Conservation (phyloP, 2,329 filamentous ascomycete species). For the Rachicladosporium sp. region DNA sequence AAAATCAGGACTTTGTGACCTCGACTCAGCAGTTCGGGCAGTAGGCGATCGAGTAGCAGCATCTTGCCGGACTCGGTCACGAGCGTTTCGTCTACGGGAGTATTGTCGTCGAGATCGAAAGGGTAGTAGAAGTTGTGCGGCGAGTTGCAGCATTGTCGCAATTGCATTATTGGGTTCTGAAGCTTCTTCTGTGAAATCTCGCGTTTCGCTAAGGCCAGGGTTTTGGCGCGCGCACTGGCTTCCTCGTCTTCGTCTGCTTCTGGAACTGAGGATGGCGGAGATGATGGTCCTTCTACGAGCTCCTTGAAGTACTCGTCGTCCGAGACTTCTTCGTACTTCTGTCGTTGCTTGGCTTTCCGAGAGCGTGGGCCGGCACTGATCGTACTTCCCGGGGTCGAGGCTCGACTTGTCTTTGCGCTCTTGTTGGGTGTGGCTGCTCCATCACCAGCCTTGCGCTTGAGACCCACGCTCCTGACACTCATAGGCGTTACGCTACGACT, state of each 20-base stretch:
- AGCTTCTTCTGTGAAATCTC: conserved; percentile 86
- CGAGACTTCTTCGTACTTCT: conserved; percentile 56
- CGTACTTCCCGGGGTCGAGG: conserved; percentile 56
- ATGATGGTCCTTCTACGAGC: conserved; percentile 46
- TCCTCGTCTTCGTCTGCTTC: conserved; percentile 38
- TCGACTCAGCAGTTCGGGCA: conserved; percentile 59
- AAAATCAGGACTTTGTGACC: conserved; percentile 92
- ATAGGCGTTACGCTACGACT: conserved; percentile 38
- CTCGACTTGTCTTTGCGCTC: conserved; percentile 60
- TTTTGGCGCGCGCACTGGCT: conserved; percentile 53
- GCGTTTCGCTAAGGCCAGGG: conserved; percentile 66
- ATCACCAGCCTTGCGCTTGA: conserved; percentile 45
- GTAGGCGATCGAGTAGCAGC: conserved; percentile 77
- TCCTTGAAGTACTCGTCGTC: conserved; percentile 77
- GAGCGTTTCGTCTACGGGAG: conserved; percentile 59
- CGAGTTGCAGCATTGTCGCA: conserved; percentile 81
- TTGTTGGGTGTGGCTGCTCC: conserved; percentile 46
- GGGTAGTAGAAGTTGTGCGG: conserved; percentile 97
- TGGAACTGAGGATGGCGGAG: conserved; percentile 28
- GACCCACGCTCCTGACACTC: conserved; percentile 32
- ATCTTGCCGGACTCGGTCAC: conserved; percentile 89
- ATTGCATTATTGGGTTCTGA: conserved; percentile 84
- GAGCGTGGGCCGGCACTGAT: conserved; percentile 36
- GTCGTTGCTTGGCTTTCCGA: conserved; percentile 41
- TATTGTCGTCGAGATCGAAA: conserved; percentile 50